Base-by-base conservation (phyloP, 208 protist genomes). In the Crithidia sp. region DNA sequence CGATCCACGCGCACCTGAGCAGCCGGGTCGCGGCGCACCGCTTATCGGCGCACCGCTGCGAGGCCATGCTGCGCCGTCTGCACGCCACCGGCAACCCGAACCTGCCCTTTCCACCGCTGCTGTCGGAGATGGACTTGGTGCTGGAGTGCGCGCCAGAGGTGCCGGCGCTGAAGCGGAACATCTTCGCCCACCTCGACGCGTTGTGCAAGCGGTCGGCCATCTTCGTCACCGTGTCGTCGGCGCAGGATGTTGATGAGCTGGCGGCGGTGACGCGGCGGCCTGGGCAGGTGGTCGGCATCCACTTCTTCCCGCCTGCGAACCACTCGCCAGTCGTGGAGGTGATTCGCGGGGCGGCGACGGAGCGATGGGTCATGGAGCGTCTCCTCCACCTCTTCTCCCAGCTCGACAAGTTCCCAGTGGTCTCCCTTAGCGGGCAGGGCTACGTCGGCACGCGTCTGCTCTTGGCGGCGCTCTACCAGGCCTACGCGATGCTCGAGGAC, bases 271-370 rank as follows among this genome's bases (percentile, higher is more conserved):
- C 88, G 56, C 57, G 54, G 36, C 76, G 84, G 36, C 84, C 84
- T 7, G 78, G 89, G 40, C 77, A 70, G 52, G 82, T 97, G 4
- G 55, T 95, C 61, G 92, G 93, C n/a, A 73, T 89, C 10, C 90
- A 96, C 61, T 97, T 98, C 66, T 92, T 92, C 74, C 83, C 81
- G 7, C 96, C 94, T 6, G 83, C 90, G n/a, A 84, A 97, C 66
- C 77, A 93, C 45, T 89, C 85, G 50, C 84, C 87, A 0, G 76
- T 98, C 5, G 81, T 98, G 9, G 96, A 98, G 74, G 81, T 96
- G 58, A 60, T 77, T 40, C 75, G 74, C 39, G 76, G 77, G 1
- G 36, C 71, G 16, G 61, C 61, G 41, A 95, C 90, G 45, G 83
- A 82, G n/a, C 36, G 47, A 28, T 71, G 66, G 49, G 89, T 91